Evolutionary conservation across 176 grass and related monocot species (phyloP), one percentile per base, ranked within the genome.

Genomic region (Aegilops tauschii): DNA sequence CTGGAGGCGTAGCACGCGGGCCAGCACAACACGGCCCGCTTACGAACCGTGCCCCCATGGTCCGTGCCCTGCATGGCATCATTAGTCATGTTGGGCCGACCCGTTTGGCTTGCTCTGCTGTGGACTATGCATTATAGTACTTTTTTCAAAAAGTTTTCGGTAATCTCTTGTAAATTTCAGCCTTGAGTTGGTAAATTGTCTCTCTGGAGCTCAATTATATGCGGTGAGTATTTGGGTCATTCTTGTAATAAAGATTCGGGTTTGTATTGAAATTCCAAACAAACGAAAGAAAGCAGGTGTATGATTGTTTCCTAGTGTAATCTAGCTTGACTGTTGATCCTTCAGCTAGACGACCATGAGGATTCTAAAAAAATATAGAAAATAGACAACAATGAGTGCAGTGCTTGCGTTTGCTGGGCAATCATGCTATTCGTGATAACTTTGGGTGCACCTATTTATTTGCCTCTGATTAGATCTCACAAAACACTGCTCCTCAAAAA

Each of bases 131-230:
- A 11, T 9, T 2, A 11, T 0, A 42, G 9, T 44, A 2, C 61
- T 34, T 17, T 18, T 3, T 4, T 61, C 8, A n/a, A 18, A 42
- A 69, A 47, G 16, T 28, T 9, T 20, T 66, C 7, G 27, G 13
- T 20, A 23, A 25, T 89, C 21, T 64, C 34, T n/a, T 91, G 80
- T 91, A 87, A 61, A 82, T 78, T 64, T 71, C 14, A 37, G 14
- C 20, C 63, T 77, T 32, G 16, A 70, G 61, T 82, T 49, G 5
- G 9, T 75, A 49, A 28, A 56, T 85, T 70, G 52, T 44, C 76
- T 69, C 35, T 28, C 9, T 29, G 58, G 62, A 44, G 40, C 81
- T 90, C 83, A 30, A 73, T 83, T 32, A 16, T 36, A 9, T 35
- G 61, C 67, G 21, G 31, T 17, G 18, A 83, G 83, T 87, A 59